phyloP scores from a whole-genome alignment of 2,329 filamentous ascomycete genomes.

The Canariomyces notabilis region DNA sequence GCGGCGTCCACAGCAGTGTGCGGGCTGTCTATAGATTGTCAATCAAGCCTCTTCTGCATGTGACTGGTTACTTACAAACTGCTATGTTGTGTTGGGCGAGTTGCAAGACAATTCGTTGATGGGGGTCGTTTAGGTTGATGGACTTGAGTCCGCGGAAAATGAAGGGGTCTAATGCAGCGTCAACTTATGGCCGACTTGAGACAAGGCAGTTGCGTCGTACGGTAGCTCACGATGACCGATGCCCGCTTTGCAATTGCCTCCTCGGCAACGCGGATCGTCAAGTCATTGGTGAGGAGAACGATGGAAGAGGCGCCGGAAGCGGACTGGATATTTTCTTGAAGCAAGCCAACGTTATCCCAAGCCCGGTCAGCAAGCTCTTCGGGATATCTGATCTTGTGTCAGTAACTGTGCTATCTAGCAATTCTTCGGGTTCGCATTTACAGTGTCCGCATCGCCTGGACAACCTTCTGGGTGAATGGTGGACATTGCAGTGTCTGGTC shows the following conservation, averaged over 20 bases:
- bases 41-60: not conserved
- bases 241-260: conserved; percentile 77
- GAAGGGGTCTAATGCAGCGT: conserved; percentile 66
- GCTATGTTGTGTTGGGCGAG: conserved; percentile 84
- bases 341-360: conserved; percentile 95
- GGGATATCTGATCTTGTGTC: conserved; percentile 65
- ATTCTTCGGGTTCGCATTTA: conserved; percentile 39
- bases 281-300: conserved; percentile 71
- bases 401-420: not conserved
- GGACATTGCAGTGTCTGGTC: conserved; percentile 21
- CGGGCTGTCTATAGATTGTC: conserved; percentile 57
- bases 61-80: conserved; percentile 48
- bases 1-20: conserved; percentile 93
- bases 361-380: conserved; percentile 81
- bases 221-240: conserved; percentile 83
- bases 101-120: conserved; percentile 78
- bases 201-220: conserved; percentile 40
- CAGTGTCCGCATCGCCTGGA: conserved; percentile 74
- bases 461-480: conserved; percentile 56
- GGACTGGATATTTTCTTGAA: conserved; percentile 45
- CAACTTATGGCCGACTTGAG: not conserved
- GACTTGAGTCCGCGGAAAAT: conserved; percentile 93
- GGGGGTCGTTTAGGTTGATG: conserved; percentile 75
- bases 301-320: conserved; percentile 21
- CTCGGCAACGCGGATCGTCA: conserved; percentile 81